Base-by-base conservation (phyloP, 108 stramenopile genomes). In the Aurantiochytrium sp. region DNA sequence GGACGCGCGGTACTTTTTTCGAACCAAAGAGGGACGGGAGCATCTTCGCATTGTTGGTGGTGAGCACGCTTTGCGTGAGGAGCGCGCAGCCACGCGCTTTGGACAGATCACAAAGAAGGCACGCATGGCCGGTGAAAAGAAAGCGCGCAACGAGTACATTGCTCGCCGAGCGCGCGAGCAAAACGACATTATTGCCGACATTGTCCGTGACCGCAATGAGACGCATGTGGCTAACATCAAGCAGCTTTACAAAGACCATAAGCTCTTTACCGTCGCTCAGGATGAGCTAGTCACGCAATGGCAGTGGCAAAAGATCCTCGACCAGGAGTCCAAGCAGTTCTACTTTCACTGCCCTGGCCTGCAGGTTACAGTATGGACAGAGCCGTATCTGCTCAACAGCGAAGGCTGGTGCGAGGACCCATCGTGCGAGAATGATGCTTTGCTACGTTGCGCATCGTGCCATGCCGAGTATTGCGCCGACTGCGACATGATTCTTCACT, bases 301-400 rank as follows among this genome's bases (percentile, higher is more conserved):
- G 76, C 76, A 83, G 51, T 83, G 76, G 76, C 76, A 83, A 53
- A 83, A 83, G 51, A 47, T 83, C n/a, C 25, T 53, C n/a, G 76
- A 83, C 51, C 45, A 47, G 1, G 76, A 47, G 45, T 53, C 49
- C 0, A 53, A 83, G 76, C 76, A 83, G 51, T 83, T 83, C 3
- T 83, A 83, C 51, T 83, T 83, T 35, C 51, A 83, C 28, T 83
- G 76, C 23, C 76, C 76, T n/a, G 76, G 43, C 8, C 19, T 53
- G 6, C 49, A 83, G 28, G 76, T 25, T 18, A 53, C 76, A 16
- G 43, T 83, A 12, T 83, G 76, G 76, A 23, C 76, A 25, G 76
- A 83, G 28, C 76, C 76, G 0, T 83, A 53, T 53, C 4, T 83
- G 12, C 51, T 83, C n/a, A 83, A 83, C 28, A 12, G 49, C 45